Base-by-base conservation (phyloP, 352 stramenopile species). In the Plasmopara muralis region DNA sequence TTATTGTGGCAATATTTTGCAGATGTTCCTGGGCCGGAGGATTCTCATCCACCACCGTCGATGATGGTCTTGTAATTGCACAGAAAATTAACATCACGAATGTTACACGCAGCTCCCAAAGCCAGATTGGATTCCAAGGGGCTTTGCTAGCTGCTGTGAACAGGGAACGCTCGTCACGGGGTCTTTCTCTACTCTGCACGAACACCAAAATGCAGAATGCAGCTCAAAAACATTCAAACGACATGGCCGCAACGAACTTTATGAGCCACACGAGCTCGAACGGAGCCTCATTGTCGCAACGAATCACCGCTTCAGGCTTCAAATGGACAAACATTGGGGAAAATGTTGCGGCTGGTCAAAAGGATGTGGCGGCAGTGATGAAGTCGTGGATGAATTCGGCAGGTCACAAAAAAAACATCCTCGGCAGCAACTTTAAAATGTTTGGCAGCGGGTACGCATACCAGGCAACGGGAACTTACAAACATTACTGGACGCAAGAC, bases 401-500 rank as follows among this genome's bases (percentile, higher is more conserved):
- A 9, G 72, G 70, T 16, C 72, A 83, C 57, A 63, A 44, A 29
- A 50, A 55, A 9, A 80, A 80, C 53, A 70, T 83, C 31, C 55
- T 83, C 6, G 57, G 60, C 29, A 50, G 34, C 20, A 50, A 39
- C 0, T 66, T 61, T 52, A 74, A 44, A 14, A 64, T 60, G 35
- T 59, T 68, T 25, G 65, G 65, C 9, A 57, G 45, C 4, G 65
- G 61, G 10, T 74, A 70, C 30, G 54, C 53, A 5, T 74, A 74
- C 66, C 67, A 25, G 18, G 18, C 55, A 1, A 56, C 39, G 6
- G 60, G 44, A 34, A 67, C 45, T 5, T 76, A 70, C 62, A 74
- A 75, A 45, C 46, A 70, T 54, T 82, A 77, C 49, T 84, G 73
- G 73, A 79, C 68, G 4, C 73, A 84, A 57, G 58, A 74, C 52